phyloP scores from a whole-genome alignment of 2,329 filamentous ascomycete species.

The Phialophora verrucosa region DNA sequence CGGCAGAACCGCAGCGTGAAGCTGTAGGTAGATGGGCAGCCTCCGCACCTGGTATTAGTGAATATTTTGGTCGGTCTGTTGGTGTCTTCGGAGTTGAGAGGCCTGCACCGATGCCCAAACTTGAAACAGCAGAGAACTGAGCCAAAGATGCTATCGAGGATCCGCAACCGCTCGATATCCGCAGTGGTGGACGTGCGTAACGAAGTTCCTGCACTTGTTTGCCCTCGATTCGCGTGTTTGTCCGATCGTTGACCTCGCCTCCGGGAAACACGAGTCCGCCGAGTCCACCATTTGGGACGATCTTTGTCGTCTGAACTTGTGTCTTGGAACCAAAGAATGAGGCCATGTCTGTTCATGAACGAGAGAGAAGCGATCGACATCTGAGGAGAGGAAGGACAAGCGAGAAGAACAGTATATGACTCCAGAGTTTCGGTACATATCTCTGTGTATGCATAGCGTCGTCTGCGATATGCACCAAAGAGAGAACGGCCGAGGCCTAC shows the following conservation, averaged over 20 bases:
- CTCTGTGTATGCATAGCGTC: neutral
- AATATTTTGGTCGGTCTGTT: slow-evolving; percentile 20
- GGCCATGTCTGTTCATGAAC: slow-evolving; percentile 24
- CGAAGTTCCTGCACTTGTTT: slow-evolving; percentile 3
- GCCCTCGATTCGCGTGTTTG: neutral
- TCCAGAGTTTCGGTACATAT: neutral
- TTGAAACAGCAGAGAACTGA: slow-evolving; percentile 15
- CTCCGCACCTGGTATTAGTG: slow-evolving; percentile 1
- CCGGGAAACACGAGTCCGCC: slow-evolving; percentile 25
- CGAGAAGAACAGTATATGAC: neutral
- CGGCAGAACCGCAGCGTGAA: slow-evolving; percentile 23
- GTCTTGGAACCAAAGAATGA: slow-evolving; percentile 26
- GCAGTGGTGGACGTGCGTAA: slow-evolving; percentile 27
- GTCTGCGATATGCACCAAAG: slow-evolving; percentile 1
- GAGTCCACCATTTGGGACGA: slow-evolving; percentile 29
- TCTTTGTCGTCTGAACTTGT: slow-evolving; percentile 2
- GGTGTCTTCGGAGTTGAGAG: slow-evolving; percentile 33
- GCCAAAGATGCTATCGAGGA: slow-evolving; percentile 2
- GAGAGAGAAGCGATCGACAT: slow-evolving; percentile 6
- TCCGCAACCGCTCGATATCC: slow-evolving; percentile 12
- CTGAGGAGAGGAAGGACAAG: neutral
- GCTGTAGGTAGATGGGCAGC: slow-evolving; percentile 10
- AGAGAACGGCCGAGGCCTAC: neutral
- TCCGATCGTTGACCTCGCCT: neutral
- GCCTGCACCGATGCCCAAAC: slow-evolving; percentile 11